Evolutionary conservation across 116 monocot genomes (phyloP).

Genomic region (Zostera marina): DNA sequence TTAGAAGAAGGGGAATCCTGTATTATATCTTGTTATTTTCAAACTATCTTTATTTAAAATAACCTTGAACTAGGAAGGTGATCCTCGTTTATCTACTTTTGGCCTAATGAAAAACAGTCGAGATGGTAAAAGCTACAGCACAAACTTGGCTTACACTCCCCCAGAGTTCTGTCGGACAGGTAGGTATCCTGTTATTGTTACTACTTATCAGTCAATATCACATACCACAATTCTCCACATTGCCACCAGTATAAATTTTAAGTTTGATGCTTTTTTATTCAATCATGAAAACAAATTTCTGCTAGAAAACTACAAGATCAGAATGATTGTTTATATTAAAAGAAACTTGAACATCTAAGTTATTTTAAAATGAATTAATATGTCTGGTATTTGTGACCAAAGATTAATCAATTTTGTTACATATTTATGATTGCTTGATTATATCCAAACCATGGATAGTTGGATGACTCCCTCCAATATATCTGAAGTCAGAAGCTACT

Average conservation of each 20-base stretch:
- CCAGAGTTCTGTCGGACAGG: constrained; percentile 12
- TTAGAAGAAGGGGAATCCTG: no score
- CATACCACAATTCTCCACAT: background rate
- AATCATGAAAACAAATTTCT: no score
- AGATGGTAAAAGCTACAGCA: constrained; percentile 15
- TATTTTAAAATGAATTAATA: background rate
- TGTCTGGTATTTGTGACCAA: background rate
- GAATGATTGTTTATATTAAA: no score
- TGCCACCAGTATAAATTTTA: background rate
- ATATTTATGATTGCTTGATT: no score
- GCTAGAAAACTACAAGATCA: no score
- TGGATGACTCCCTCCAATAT: no score
- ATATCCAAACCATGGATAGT: no score
- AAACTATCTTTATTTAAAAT: no score
- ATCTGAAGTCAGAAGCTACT: no score
- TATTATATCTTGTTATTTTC: no score
- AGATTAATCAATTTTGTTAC: background rate
- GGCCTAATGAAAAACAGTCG: constrained; percentile 14
- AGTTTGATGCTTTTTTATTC: background rate
- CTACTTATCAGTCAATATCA: background rate
- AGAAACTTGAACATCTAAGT: background rate
- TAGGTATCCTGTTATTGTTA: background rate
- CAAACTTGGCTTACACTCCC: constrained; percentile 11
- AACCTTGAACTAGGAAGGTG: constrained; percentile 8
- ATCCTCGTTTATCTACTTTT: constrained; percentile 8